Percentiles rank a stretch among this genome's conserved stretches.
Evolutionary conservation across 345 rosid genomes (phyloP).

Genomic region (Conringia planisiliqua): DNA sequence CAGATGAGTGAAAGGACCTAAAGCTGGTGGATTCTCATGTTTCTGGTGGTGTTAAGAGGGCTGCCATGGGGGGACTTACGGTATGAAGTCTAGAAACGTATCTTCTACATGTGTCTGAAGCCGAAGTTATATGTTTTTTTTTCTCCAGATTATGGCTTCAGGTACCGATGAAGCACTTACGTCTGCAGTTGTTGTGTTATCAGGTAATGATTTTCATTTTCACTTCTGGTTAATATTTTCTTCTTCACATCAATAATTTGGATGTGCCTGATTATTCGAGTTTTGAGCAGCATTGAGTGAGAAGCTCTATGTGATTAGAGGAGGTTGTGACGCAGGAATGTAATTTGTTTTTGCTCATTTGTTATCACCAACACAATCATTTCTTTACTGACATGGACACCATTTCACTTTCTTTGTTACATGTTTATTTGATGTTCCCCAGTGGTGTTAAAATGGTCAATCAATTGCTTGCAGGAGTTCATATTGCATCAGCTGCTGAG

Average conservation of each 20-base stretch:
- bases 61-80: constrained; percentile 83
- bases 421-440: constrained; percentile 18
- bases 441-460: constrained; percentile 94
- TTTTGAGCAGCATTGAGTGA: constrained; percentile 73
- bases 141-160: constrained; percentile 83
- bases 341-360: constrained; percentile 33
- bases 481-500: constrained; percentile 95
- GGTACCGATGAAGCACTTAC: constrained; percentile 78
- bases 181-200: constrained; percentile 60
- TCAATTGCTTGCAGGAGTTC: constrained; percentile 98
- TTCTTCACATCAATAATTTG: constrained; percentile 7
- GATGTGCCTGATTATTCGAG: constrained; percentile 23
- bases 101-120: constrained; percentile 5
- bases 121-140: constrained; percentile 8
- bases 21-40: constrained; percentile 98
- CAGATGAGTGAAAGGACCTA: constrained; percentile 70
- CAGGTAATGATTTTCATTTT: constrained; percentile 48
- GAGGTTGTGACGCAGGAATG: constrained; percentile 98
- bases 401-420: constrained; percentile 10
- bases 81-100: constrained; percentile 38
- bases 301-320: constrained; percentile 88
- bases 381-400: constrained; percentile 17
- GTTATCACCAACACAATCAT: constrained; percentile 18
- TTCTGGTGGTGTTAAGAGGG: constrained; percentile 96
- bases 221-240: constrained; percentile 15